phyloP scores from a whole-genome alignment of 192 early-diverging fungal species.

The Linnemannia exigua region DNA sequence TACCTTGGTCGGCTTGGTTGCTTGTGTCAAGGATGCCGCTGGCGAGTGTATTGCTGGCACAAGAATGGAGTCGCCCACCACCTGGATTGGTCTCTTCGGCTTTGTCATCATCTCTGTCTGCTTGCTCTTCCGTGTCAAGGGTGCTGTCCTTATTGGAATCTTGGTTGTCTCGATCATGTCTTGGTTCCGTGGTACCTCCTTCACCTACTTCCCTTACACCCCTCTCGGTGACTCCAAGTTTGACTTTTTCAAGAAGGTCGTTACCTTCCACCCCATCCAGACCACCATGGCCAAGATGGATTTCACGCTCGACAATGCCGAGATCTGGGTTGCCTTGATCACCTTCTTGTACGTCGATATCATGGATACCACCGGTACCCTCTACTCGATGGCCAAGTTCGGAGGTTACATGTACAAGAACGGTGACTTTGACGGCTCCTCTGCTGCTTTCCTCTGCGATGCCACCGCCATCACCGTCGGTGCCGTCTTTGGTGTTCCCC shows the following conservation, averaged over 20 bases:
- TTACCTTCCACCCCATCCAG: constrained; percentile 74
- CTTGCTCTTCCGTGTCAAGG: constrained; percentile 77
- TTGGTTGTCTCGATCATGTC: constrained; percentile 78
- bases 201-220: constrained; percentile 86
- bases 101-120: constrained; percentile 78
- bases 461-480: constrained; percentile 77
- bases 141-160: constrained; percentile 81
- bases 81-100: constrained; percentile 83
- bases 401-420: constrained; percentile 80
- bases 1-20: constrained; percentile 78
- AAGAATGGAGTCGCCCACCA: constrained; percentile 74
- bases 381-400: constrained; percentile 89
- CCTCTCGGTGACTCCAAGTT: constrained; percentile 71
- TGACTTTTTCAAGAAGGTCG: constrained; percentile 80
- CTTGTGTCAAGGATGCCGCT: constrained; percentile 61
- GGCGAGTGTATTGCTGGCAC: constrained; percentile 68
- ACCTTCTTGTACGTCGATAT: constrained; percentile 92
- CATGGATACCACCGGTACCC: constrained; percentile 86
- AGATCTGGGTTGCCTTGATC: constrained; percentile 86
- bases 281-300: constrained; percentile 70
- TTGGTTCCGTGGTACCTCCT: constrained; percentile 76
- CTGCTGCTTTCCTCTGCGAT: constrained; percentile 82
- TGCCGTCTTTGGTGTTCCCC: constrained; percentile 79
- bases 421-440: constrained; percentile 86
- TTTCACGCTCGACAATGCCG: constrained; percentile 70